Conservation (phyloP, 2,329 filamentous ascomycete species). For the Dactylellina drechsleri region DNA sequence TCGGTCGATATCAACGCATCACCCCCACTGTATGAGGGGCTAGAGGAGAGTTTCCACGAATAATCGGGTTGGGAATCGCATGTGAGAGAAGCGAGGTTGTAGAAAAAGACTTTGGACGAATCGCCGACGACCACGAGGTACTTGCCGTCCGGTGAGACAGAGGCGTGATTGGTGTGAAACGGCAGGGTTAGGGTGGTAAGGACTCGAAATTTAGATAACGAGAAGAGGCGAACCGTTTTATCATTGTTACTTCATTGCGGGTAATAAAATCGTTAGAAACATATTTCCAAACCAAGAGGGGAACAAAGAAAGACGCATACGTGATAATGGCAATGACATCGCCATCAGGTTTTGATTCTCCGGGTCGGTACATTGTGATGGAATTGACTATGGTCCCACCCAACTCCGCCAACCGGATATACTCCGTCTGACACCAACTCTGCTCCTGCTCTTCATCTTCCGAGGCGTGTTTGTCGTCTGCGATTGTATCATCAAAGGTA, state of each 20-base stretch:
- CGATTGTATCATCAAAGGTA: slow-evolving; percentile 60
- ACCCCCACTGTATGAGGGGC: slow-evolving; percentile 64
- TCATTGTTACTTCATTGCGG: slow-evolving; percentile 85
- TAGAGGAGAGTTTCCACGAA: slow-evolving; percentile 55
- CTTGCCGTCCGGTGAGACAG: slow-evolving; percentile 88
- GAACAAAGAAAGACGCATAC: slow-evolving; percentile 59
- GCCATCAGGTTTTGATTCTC: slow-evolving; percentile 64
- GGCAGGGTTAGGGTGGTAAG: slow-evolving; percentile 78
- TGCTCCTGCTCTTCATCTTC: slow-evolving; percentile 30
- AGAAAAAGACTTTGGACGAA: slow-evolving; percentile 85
- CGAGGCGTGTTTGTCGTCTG: slow-evolving; percentile 25
- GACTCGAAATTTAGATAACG: slow-evolving; percentile 74
- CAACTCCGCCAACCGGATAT: slow-evolving; percentile 63
- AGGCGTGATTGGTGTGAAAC: slow-evolving; percentile 89
- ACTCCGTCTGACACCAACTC: slow-evolving; percentile 45
- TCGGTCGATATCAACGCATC: slow-evolving; percentile 71
- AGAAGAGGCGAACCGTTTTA: slow-evolving; percentile 84
- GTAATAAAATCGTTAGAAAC: slow-evolving; percentile 63
- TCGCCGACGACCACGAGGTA: slow-evolving; percentile 87
- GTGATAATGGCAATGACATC: slow-evolving; percentile 69
- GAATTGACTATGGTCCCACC: slow-evolving; percentile 74
- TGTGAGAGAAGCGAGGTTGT: slow-evolving; percentile 65
- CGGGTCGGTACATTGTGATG: slow-evolving; percentile 71
- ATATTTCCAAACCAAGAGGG: slow-evolving; percentile 69
- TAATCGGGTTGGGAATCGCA: slow-evolving; percentile 52